phyloP scores from a whole-genome alignment of 805 yeast genomes.

The Jamesozyma spencerorum region DNA sequence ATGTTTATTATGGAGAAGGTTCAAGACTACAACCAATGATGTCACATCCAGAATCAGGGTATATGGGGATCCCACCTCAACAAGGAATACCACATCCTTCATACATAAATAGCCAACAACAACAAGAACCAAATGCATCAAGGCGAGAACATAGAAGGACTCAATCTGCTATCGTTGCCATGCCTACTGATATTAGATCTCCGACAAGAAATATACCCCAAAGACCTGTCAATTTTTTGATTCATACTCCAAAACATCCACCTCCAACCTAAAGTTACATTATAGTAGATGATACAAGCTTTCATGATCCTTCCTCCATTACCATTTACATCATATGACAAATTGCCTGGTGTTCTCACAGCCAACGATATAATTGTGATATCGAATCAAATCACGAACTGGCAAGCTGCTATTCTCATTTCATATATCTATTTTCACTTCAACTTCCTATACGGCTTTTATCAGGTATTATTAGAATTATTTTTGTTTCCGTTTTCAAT shows the following conservation, averaged over 20 bases:
- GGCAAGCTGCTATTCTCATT: no score
- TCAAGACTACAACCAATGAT: background rate
- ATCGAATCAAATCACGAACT: no score
- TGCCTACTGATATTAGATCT: constrained; percentile 7
- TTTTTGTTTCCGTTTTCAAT: no score
- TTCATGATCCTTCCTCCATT: no score
- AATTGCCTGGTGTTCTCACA: no score
- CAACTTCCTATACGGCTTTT: no score
- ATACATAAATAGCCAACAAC: background rate
- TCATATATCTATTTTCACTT: no score
- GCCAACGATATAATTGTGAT: no score
- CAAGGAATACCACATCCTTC: background rate
- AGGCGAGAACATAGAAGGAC: constrained; percentile 21
- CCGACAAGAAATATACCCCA: constrained; percentile 11
- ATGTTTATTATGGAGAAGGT: background rate
- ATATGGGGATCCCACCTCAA: background rate
- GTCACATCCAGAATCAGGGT: background rate
- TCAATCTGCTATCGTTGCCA: constrained; percentile 19
- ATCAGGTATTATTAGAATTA: no score
- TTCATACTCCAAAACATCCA: constrained; percentile 29
- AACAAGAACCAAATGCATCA: background rate
- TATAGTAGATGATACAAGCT: no score
- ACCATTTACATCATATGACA: no score
- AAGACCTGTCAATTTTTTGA: constrained; percentile 24
- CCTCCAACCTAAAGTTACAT: constrained; percentile 19